Evolutionary conservation across 108 stramenopile species (phyloP).

Genomic region (Skeletonema costatum): DNA sequence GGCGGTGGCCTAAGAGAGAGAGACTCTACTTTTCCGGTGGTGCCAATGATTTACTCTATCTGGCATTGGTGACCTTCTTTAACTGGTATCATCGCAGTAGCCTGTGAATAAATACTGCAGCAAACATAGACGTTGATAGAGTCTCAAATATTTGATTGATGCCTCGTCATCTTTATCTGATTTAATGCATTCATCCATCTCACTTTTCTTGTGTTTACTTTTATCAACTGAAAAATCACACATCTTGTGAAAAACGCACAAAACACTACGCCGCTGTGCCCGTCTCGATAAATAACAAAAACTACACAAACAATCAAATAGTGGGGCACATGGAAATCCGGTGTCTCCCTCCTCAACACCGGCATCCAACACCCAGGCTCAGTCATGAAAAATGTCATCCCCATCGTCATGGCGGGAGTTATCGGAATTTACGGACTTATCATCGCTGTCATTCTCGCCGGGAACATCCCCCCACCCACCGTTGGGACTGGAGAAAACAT

Average conservation of each 20-base stretch:
- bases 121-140: not conserved
- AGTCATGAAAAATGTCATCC: constrained; percentile 91
- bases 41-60: not conserved
- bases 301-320: constrained; percentile 18
- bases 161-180: not conserved
- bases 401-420: constrained; percentile 92
- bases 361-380: constrained; percentile 85
- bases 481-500: constrained; percentile 64
- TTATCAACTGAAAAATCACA: not conserved
- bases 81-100: not conserved
- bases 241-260: not conserved
- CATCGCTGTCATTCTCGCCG: constrained; percentile 82
- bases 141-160: not conserved
- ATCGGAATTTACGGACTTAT: constrained; percentile 92
- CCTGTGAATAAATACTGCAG: not conserved
- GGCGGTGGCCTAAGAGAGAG: not conserved
- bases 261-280: not conserved
- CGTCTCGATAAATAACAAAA: not conserved
- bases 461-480: constrained; percentile 65
- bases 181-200: not conserved
- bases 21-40: not conserved
- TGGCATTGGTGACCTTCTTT: not conserved
- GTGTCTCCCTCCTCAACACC: constrained; percentile 74
- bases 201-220: not conserved
- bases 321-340: constrained; percentile 92